A percentile compares a stretch with the other conserved stretches of the same genome.
Evolutionary conservation across 2,329 filamentous ascomycete genomes (phyloP).

Genomic region (Aspergillus carbonarius): DNA sequence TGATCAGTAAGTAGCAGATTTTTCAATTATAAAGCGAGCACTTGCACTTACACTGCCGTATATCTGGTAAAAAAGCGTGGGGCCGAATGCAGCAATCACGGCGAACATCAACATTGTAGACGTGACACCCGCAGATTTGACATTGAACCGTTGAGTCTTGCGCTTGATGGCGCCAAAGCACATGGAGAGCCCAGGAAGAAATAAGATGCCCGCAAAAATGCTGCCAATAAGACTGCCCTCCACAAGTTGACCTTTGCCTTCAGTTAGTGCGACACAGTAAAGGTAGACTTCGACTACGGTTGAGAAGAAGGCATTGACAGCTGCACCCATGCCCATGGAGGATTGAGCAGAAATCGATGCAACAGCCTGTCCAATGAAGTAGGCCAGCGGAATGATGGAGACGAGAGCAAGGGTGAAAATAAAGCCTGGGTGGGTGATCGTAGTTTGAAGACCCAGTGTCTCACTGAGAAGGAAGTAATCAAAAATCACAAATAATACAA

Average conservation of each 20-base stretch:
- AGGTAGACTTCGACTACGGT: slow-evolving; percentile 97
- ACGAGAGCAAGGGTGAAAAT: slow-evolving; percentile 80
- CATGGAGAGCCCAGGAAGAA: slow-evolving; percentile 94
- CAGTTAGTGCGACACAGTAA: slow-evolving; percentile 88
- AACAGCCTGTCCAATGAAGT: slow-evolving; percentile 98
- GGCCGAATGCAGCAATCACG: slow-evolving; percentile 90
- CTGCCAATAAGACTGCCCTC: slow-evolving; percentile 97
- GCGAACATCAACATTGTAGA: slow-evolving; percentile 98
- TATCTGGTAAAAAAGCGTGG: slow-evolving; percentile 97
- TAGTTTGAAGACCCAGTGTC: slow-evolving; percentile 66
- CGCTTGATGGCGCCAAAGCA: slow-evolving; percentile 97
- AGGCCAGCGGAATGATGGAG: slow-evolving; percentile 93
- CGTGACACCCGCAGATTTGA: slow-evolving; percentile 90
- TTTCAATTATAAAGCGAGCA: background rate
- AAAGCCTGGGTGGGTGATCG: slow-evolving; percentile 78
- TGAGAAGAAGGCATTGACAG: slow-evolving; percentile 97
- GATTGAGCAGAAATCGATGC: slow-evolving; percentile 98
- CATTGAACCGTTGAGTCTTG: slow-evolving; percentile 98
- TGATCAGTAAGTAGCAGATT: slow-evolving; percentile 27
- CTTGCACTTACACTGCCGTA: slow-evolving; percentile 73
- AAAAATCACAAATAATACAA: slow-evolving; percentile 92
- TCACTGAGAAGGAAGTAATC: slow-evolving; percentile 81
- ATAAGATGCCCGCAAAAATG: slow-evolving; percentile 94
- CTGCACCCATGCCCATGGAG: slow-evolving; percentile 95
- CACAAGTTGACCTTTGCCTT: slow-evolving; percentile 89